Base-by-base conservation (phyloP, 257 asterid species). In the Plectranthus barbatus region DNA sequence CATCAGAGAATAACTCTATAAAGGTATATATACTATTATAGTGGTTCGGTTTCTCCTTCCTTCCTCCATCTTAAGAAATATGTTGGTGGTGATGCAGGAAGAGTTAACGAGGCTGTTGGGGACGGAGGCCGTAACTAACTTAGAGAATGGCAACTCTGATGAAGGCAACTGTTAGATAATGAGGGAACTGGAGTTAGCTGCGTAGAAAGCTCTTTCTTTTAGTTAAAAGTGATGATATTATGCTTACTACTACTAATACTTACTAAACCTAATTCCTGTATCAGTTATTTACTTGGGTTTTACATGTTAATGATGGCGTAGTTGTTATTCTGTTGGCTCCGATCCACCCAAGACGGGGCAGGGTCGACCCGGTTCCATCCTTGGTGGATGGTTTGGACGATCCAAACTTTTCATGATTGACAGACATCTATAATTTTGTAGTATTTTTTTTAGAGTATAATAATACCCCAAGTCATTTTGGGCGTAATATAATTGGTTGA, bases 1-100 rank as follows among this genome's bases (percentile, higher is more conserved):
- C 87, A 36, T 78, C 94, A 4, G 91, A 86, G 72, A 89, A 86
- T 77, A 73, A 68, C 70, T 70, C 81, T 37, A 79, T 89, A 20
- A 86, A 86, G 95, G 95, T 86, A n/a, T n/a, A n/a, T n/a, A n/a
- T n/a, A n/a, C 29, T 1, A 1, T 15, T 9, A 8, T n/a, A n/a
- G n/a, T n/a, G n/a, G n/a, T 6, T 3, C 10, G 37, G 9, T 20
- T 3, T 12, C 14, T 15, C 9, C 36, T 10, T 19, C 11, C 23
- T 11, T 14, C 26, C 23, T 53, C 9, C 14, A 17, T 40, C 4
- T 52, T 39, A 0, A 29, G 13, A 15, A 34, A 18, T 5, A 26
- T 21, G n/a, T 4, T 67, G 60, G 5, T 67, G 65, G 40, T 48
- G 69, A 46, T 70, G 65, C 91, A 89, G 97, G 97, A 84, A 33